Evolutionary conservation across 805 yeast species (phyloP).

Genomic region (Spathaspora hagerdaliae): DNA sequence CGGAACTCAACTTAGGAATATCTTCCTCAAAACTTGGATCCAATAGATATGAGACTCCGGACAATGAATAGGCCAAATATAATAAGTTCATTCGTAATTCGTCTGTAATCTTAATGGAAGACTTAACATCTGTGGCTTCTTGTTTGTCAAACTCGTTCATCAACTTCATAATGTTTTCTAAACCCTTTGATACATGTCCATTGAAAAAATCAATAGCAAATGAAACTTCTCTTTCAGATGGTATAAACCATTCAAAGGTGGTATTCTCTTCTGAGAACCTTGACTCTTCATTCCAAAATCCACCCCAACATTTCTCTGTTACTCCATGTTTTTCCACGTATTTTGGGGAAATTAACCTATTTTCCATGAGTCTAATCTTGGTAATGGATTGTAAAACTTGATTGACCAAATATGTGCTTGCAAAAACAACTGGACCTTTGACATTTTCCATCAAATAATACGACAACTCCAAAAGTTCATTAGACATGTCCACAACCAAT

Average conservation of each 20-base stretch:
- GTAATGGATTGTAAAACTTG: slow-evolving; percentile 63
- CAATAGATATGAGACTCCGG: slow-evolving; percentile 69
- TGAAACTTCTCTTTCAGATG: slow-evolving; percentile 50
- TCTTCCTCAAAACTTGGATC: slow-evolving; percentile 65
- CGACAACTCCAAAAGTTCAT: slow-evolving; percentile 46
- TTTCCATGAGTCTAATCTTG: slow-evolving; percentile 54
- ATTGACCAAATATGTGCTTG: slow-evolving; percentile 60
- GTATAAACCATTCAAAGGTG: slow-evolving; percentile 72
- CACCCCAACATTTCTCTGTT: slow-evolving; percentile 68
- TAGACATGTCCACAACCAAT: slow-evolving; percentile 38
- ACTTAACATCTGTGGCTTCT: slow-evolving; percentile 11
- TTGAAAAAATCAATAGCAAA: slow-evolving; percentile 61
- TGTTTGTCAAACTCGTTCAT: slow-evolving; percentile 22
- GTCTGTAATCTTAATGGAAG: slow-evolving; percentile 41
- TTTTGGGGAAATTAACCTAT: slow-evolving; percentile 48
- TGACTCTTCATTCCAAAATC: slow-evolving; percentile 51
- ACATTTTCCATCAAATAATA: slow-evolving; percentile 43
- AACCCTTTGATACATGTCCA: slow-evolving; percentile 40
- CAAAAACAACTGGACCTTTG: slow-evolving; percentile 63
- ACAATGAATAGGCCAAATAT: slow-evolving; percentile 54
- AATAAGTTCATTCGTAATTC: slow-evolving; percentile 51
- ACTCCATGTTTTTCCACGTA: slow-evolving; percentile 34
- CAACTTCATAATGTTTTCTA: slow-evolving; percentile 37
- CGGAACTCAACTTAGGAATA: slow-evolving; percentile 33
- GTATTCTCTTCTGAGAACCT: slow-evolving; percentile 49